Evolutionary conservation across 1,284 basidiomycete genomes (phyloP).

Genomic region (Fomitopsis palustris): DNA sequence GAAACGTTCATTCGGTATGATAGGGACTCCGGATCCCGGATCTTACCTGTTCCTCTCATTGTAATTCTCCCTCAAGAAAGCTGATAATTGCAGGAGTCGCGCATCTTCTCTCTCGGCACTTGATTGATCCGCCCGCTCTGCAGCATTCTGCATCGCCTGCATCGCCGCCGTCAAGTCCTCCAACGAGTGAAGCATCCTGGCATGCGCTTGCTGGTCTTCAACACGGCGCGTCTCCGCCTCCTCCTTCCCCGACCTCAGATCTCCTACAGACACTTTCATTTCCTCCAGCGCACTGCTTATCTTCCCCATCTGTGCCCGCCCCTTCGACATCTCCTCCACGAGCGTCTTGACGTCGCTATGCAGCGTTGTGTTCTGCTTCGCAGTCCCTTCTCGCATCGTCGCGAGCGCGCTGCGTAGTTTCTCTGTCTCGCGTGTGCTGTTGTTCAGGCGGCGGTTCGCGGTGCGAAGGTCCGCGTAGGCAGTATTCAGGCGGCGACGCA

Average conservation of each 20-base stretch:
- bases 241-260: constrained; percentile 3
- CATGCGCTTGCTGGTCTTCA: constrained; percentile 1
- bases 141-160: constrained; percentile 31
- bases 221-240: neutral
- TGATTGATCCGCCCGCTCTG: constrained; percentile 2
- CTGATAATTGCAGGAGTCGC: constrained; percentile 1
- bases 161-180: constrained; percentile 26
- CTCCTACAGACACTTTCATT: constrained; percentile 3
- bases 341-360: constrained; percentile 33
- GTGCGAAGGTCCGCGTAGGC: neutral
- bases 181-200: constrained; percentile 2
- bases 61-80: constrained; percentile 26
- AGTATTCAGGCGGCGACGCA: neutral
- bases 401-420: neutral
- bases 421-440: neutral
- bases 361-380: constrained; percentile 16
- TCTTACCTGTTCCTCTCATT: constrained; percentile 24
- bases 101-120: neutral
- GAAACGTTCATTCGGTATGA: neutral
- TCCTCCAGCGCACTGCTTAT: constrained; percentile 13
- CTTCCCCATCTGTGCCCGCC: constrained; percentile 29
- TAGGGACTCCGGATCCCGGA: constrained; percentile 2
- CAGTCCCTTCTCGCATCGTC: neutral
- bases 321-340: constrained; percentile 27
- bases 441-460: neutral